Evolutionary conservation across 306 rosid genomes (phyloP), one percentile per base, ranked within the genome.

Genomic region (Albizia julibrissin): DNA sequence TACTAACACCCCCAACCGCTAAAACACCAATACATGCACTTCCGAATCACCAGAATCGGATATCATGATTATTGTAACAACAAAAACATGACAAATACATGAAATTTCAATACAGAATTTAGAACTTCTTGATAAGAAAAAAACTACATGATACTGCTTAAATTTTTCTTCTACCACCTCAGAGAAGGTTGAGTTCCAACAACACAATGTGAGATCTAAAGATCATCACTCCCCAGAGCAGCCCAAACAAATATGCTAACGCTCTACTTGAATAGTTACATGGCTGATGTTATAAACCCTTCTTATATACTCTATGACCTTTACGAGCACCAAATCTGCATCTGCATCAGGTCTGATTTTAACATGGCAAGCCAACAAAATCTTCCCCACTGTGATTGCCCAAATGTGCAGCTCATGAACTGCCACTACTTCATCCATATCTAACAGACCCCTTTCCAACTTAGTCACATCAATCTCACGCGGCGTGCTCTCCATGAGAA

Each of bases 391-490:
- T 7, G 97, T 92, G 18, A 92, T 92, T 65, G 97, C 93, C 94
- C 97, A 90, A 56, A 92, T 90, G 72, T 90, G 97, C 75, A 92
- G 91, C 86, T 92, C 97, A 81, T 92, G 97, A 82, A 92, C 86
- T 59, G 92, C 97, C 80, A 89, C 87, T 39, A 92, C 94, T 74
- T 89, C 97, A 13, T 87, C 92, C 91, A 92, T 89, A 77, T 89
- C 89, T 82, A 92, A n/a, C 54, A 90, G 68, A 44, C 94, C 94
- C 5, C 47, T 84, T 78, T 90, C 93, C 5, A 92, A 89, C 85
- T 85, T 80, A 5, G 91, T 88, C 16, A 91, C 94, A 78, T 92
- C 97, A 6, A 92, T 87, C 87, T 92, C 97, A 31, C 93, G 88
- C 0, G 97, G 97, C 0, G 94, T 90, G 94, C 92, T 90, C 79